Conservation (phyloP, 2,329 filamentous ascomycete species). For the Macroventuria anomochaeta region DNA sequence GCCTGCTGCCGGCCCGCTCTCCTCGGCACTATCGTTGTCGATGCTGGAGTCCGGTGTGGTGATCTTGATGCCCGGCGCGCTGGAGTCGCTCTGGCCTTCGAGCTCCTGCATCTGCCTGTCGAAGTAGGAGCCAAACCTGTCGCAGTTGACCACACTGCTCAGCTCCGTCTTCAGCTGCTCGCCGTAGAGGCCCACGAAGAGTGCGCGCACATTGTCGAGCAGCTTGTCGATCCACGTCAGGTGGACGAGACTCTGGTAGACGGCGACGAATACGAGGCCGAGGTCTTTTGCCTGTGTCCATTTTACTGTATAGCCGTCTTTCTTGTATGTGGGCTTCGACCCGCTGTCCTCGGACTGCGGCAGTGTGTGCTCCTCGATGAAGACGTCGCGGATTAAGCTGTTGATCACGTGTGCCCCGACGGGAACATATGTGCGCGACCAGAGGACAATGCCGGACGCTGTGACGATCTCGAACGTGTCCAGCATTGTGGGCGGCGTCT, state of each 20-base stretch:
- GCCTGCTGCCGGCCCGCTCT: conserved; percentile 59
- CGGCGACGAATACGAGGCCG: conserved; percentile 94
- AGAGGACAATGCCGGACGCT: conserved; percentile 93
- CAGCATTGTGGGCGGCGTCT: conserved; percentile 66
- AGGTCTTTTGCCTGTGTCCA: conserved; percentile 94
- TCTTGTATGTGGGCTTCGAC: conserved; percentile 77
- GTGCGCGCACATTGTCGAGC: conserved; percentile 89
- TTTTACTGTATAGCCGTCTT: conserved; percentile 92
- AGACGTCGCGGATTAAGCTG: conserved; percentile 92
- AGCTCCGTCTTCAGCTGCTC: conserved; percentile 83
- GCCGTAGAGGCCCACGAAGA: conserved; percentile 90
- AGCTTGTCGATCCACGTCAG: conserved; percentile 97
- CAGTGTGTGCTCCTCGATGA: conserved; percentile 89
- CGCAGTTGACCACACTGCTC: conserved; percentile 78
- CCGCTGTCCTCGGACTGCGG: conserved; percentile 66
- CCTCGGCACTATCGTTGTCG: conserved; percentile 57
- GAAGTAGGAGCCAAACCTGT: conserved; percentile 86
- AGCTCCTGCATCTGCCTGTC: conserved; percentile 89
- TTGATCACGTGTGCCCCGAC: conserved; percentile 87
- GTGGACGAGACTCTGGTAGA: conserved; percentile 94
- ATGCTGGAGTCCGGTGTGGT: conserved; percentile 58
- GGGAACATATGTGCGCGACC: conserved; percentile 85
- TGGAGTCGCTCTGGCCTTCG: conserved; percentile 61
- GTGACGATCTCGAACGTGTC: conserved; percentile 97
- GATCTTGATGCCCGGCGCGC: conserved; percentile 49